Conservation (phyloP, 129 eudicot genomes). For the Flaveria sonorensis region DNA sequence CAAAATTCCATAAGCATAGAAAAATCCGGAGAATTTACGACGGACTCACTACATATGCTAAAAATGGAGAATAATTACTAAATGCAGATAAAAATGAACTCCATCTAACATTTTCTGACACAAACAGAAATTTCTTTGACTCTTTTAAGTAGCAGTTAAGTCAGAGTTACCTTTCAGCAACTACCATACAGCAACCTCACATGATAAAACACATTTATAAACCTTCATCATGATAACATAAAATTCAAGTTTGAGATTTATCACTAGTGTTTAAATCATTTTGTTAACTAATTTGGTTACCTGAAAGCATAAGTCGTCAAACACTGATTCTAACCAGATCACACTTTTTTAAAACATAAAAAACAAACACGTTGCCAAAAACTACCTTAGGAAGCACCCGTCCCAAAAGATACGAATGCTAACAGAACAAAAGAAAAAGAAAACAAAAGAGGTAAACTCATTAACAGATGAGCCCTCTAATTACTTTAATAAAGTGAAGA, state of each 20-base stretch:
- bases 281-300: not conserved
- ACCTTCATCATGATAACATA: not conserved
- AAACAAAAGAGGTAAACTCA: not conserved
- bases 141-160: not conserved
- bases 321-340: not conserved
- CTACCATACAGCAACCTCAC: slow-evolving; percentile 5
- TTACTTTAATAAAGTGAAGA: not conserved
- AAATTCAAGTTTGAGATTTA: not conserved
- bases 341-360: slow-evolving; percentile 3
- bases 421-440: not conserved
- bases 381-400: slow-evolving; percentile 10
- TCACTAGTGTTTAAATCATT: not conserved
- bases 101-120: not conserved
- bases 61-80: not conserved
- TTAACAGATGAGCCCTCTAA: slow-evolving; percentile 1
- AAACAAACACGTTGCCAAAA: not conserved
- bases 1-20: not conserved
- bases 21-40: not conserved
- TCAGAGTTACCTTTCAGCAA: not conserved
- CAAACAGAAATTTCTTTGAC: not conserved
- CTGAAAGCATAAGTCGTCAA: not conserved
- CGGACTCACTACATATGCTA: not conserved
- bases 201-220: not conserved
- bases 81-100: not conserved
- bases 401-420: not conserved